Conservation (phyloP, 805 yeast genomes). For the Kuraishia molischiana region DNA sequence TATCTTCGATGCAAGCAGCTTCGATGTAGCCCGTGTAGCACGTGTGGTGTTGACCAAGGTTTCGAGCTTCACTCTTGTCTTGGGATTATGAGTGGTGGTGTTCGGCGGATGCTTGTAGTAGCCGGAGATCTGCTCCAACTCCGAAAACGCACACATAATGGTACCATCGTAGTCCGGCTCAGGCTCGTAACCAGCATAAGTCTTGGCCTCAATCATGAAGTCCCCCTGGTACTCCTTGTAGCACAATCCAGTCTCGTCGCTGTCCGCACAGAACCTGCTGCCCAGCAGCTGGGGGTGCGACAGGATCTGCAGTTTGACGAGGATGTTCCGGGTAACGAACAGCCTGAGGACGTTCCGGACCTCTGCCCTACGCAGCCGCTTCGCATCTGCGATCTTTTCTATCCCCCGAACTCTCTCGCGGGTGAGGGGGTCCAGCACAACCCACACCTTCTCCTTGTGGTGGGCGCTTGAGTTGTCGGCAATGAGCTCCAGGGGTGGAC, state of each 20-base stretch:
- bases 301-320: not conserved
- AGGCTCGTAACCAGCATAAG: slow-evolving; percentile 18
- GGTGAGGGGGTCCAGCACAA: not conserved
- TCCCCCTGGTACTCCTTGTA: slow-evolving; percentile 5
- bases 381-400: not conserved
- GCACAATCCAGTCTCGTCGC: too few species aligned
- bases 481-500: not conserved
- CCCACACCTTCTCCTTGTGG: not conserved
- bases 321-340: not conserved
- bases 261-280: not conserved
- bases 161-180: slow-evolving; percentile 9
- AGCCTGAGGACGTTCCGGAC: not conserved
- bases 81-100: slow-evolving; percentile 3
- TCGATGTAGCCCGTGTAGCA: not conserved
- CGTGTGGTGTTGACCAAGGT: not conserved
- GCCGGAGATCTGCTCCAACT: slow-evolving; percentile 13
- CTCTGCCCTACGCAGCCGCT: not conserved
- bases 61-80: not conserved
- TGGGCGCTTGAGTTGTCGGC: not conserved
- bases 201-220: slow-evolving; percentile 12
- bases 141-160: slow-evolving; percentile 11
- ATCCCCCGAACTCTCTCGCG: not conserved
- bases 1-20: too few species aligned
- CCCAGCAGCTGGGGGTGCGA: not conserved
- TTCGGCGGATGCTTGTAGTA: slow-evolving; percentile 15